Evolutionary conservation across 345 rosid species (phyloP).

Genomic region (Sonneratia alba): DNA sequence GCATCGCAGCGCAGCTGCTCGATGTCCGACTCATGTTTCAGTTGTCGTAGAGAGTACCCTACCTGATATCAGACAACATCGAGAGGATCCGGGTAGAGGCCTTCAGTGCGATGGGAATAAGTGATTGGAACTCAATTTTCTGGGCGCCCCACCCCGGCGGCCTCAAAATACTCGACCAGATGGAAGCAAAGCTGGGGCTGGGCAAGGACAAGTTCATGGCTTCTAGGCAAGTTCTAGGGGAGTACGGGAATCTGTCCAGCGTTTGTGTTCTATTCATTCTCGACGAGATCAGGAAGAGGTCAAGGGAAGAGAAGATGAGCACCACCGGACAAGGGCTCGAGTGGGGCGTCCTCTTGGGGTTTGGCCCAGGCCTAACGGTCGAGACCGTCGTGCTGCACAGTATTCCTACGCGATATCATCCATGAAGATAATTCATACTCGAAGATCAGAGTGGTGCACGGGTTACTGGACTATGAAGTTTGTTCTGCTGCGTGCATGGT

Average conservation of each 20-base stretch:
- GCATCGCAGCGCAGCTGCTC: conserved; percentile 49
- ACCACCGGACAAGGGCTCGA: conserved; percentile 71
- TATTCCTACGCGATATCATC: conserved; percentile 12
- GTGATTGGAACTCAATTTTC: conserved; percentile 68
- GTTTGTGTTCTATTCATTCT: conserved; percentile 60
- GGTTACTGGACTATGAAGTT: no score
- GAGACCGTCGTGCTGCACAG: conserved; percentile 68
- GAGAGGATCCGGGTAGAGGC: conserved; percentile 55
- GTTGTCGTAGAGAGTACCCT: conserved; percentile 49
- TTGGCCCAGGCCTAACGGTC: conserved; percentile 71
- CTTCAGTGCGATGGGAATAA: conserved; percentile 45
- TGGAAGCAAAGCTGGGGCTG: conserved; percentile 41
- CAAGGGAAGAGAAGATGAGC: conserved; percentile 29
- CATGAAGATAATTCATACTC: no score
- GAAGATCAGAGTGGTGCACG: no score
- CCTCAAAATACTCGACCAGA: conserved; percentile 46
- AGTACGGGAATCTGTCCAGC: conserved; percentile 72
- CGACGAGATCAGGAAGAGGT: conserved; percentile 65
- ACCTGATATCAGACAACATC: conserved; percentile 49
- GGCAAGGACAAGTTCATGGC: conserved; percentile 41
- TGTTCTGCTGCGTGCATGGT: no score
- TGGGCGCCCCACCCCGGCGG: conserved; percentile 81
- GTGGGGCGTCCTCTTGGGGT: conserved; percentile 72
- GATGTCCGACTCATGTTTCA: conserved; percentile 61
- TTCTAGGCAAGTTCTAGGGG: conserved; percentile 45